Conservation (phyloP, 805 yeast genomes). For the Blastobotrys terrestris region DNA sequence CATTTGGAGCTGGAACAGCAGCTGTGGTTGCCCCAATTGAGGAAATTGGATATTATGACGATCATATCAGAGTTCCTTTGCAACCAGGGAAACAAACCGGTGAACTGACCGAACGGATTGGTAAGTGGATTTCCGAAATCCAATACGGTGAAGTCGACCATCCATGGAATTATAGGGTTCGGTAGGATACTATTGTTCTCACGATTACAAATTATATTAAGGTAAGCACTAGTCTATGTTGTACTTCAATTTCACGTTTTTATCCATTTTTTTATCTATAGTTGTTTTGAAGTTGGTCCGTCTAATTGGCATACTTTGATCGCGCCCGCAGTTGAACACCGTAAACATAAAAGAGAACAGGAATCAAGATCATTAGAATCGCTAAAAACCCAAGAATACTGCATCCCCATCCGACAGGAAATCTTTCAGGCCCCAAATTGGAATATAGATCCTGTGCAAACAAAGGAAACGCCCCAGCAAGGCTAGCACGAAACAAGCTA, state of each 20-base stretch:
- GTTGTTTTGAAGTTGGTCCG: too few species aligned
- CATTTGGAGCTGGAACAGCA: conserved; percentile 51
- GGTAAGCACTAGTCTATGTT: too few species aligned
- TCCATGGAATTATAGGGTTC: conserved; percentile 28
- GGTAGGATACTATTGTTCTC: neutral
- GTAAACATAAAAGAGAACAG: conserved; percentile 43
- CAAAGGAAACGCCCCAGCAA: conserved; percentile 52
- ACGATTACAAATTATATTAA: too few species aligned
- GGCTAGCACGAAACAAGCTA: conserved; percentile 40
- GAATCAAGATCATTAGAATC: conserved; percentile 45
- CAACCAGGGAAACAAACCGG: conserved; percentile 61
- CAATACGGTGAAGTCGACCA: conserved; percentile 83
- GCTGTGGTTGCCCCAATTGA: conserved; percentile 46
- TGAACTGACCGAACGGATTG: conserved; percentile 51
- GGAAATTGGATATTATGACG: conserved; percentile 51
- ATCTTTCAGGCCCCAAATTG: conserved; percentile 32
- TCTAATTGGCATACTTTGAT: conserved; percentile 28
- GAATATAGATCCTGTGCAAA: conserved; percentile 53
- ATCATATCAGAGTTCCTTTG: conserved; percentile 71
- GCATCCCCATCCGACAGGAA: conserved; percentile 52
- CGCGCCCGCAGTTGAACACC: conserved; percentile 38
- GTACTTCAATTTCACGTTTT: too few species aligned
- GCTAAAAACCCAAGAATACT: conserved; percentile 39
- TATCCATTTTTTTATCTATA: too few species aligned
- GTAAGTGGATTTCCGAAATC: conserved; percentile 51